Conservation (phyloP, 2,329 filamentous ascomycete genomes). For the Chaetomium sp. region DNA sequence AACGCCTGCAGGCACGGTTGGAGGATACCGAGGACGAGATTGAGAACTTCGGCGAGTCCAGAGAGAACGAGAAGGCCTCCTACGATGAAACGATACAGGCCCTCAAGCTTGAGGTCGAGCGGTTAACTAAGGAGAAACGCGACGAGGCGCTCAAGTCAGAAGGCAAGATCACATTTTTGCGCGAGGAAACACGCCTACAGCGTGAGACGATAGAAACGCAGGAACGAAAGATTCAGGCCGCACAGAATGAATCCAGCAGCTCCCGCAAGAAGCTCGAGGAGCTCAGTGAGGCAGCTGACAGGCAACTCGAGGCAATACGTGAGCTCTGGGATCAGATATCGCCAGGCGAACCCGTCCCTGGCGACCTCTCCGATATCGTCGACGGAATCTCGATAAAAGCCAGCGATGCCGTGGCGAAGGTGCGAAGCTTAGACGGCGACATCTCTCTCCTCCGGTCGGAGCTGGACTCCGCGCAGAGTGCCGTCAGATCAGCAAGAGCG, state of each 20-base stretch:
- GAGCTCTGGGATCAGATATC: conserved; percentile 62
- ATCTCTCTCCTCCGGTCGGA: conserved; percentile 63
- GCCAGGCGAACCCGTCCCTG: conserved; percentile 54
- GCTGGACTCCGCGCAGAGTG: conserved; percentile 60
- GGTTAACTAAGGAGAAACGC: conserved; percentile 57
- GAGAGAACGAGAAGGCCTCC: conserved; percentile 76
- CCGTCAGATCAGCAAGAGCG: conserved; percentile 56
- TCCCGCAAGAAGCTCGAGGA: conserved; percentile 54
- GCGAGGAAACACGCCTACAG: conserved; percentile 61
- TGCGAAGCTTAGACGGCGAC: conserved; percentile 62
- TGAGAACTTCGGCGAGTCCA: conserved; percentile 78
- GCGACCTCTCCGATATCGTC: conserved; percentile 59
- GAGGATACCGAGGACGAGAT: conserved; percentile 94
- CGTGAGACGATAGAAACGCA: conserved; percentile 62
- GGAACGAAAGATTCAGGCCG: conserved; percentile 57
- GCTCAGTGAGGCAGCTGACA: conserved; percentile 54
- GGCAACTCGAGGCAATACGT: conserved; percentile 57
- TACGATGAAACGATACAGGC: conserved; percentile 68
- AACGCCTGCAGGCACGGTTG: conserved; percentile 70
- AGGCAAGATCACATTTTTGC: conserved; percentile 64
- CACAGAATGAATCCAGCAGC: conserved; percentile 57
- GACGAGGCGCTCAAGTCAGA: conserved; percentile 62
- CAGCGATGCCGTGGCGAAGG: conserved; percentile 61
- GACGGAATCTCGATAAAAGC: conserved; percentile 62
- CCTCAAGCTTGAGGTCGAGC: conserved; percentile 72